Evolutionary conservation across 2,329 filamentous ascomycete species (phyloP).

Genomic region (Exutisphaerella laricina): DNA sequence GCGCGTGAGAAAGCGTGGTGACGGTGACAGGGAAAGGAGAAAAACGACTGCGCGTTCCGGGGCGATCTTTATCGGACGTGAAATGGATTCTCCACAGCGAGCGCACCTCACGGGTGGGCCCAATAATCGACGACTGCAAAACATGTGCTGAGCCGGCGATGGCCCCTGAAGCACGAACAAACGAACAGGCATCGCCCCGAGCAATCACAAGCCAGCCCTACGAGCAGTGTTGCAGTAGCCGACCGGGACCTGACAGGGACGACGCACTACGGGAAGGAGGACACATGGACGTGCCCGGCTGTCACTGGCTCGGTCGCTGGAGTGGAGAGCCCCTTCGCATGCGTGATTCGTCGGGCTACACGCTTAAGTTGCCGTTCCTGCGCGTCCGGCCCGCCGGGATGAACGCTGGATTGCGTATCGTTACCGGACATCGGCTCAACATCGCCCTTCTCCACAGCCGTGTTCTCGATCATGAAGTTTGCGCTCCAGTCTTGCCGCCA

Average conservation of each 20-base stretch:
- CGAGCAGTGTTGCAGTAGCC: constrained; percentile 9
- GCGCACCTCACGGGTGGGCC: constrained; percentile 8
- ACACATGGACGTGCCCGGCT: constrained; percentile 3
- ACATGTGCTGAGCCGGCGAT: constrained; percentile 15
- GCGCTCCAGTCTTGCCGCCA: not conserved
- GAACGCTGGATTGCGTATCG: not conserved
- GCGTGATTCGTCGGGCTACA: constrained; percentile 5
- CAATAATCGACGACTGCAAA: constrained; percentile 12
- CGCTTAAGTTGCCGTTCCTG: constrained; percentile 6
- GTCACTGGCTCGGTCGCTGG: constrained; percentile 9
- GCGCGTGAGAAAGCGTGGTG: constrained; percentile 25
- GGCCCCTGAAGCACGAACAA: constrained; percentile 16
- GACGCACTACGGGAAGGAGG: constrained; percentile 4
- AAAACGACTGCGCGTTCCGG: constrained; percentile 23
- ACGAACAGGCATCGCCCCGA: constrained; percentile 12
- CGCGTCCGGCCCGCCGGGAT: constrained; percentile 3
- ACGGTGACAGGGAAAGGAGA: constrained; percentile 18
- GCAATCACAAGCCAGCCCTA: constrained; percentile 13
- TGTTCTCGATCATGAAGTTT: constrained; percentile 1
- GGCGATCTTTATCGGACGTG: constrained; percentile 36
- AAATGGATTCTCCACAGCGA: too few species aligned
- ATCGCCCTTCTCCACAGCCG: not conserved
- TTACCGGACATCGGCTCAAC: not conserved
- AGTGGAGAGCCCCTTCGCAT: not conserved
- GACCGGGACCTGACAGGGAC: constrained; percentile 6